Percentiles rank a stretch among this genome's conserved stretches.
These are phyloP conservation scores for Phytophthora aleatoria DNA, from an alignment of 352 stramenopile species.

Conservation along the genomic window DNA sequence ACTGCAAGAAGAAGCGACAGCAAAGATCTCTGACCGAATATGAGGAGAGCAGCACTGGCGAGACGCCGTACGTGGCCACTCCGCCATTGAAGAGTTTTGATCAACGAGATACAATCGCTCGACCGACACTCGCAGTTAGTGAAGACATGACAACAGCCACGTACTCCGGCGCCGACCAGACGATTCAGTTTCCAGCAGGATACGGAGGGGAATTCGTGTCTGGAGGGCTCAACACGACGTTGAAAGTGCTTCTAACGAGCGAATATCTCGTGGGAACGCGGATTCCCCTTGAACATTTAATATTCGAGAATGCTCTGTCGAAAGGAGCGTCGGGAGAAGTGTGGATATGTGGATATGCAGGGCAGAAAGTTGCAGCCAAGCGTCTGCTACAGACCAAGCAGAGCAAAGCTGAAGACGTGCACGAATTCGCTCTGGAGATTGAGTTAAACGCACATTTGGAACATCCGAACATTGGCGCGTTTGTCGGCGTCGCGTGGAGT, in stretches of 20 bases:
- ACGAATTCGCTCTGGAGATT: conserved; percentile 46
- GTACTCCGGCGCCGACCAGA: conserved; percentile 16
- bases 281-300: conserved; percentile 34
- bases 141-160: conserved; percentile 16
- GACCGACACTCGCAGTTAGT: conserved; percentile 21
- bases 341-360: conserved; percentile 33
- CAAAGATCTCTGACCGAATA: not conserved
- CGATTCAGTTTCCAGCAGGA: conserved; percentile 18
- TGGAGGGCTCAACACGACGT: not conserved
- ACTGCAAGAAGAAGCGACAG: conserved; percentile 13
- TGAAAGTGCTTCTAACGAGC: conserved; percentile 24
- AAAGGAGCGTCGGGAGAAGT: conserved; percentile 49
- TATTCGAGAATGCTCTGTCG: conserved; percentile 21
- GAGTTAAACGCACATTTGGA: conserved; percentile 47
- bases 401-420: conserved; percentile 29
- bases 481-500: conserved; percentile 66
- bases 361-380: conserved; percentile 48
- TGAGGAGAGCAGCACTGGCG: not conserved
- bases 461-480: conserved; percentile 54
- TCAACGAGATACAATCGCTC: conserved; percentile 12
- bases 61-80: conserved; percentile 17
- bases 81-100: conserved; percentile 11
- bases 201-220: conserved; percentile 17
- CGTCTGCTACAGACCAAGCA: conserved; percentile 41
- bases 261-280: conserved; percentile 22